phyloP scores from a whole-genome alignment of 768 basidiomycete species.

The Gelatoporia subvermispora region DNA sequence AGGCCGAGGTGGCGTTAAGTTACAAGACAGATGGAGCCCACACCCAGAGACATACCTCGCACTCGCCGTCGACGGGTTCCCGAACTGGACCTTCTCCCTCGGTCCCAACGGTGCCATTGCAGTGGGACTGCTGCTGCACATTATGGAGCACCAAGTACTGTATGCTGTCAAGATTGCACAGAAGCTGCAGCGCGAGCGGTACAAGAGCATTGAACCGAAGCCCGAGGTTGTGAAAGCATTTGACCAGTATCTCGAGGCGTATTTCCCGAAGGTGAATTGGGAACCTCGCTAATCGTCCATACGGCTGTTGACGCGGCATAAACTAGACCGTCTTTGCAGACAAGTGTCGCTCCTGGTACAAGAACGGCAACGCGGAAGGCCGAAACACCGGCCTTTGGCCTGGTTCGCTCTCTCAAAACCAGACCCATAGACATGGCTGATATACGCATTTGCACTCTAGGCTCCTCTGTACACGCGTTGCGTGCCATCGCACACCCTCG shows the following conservation, averaged over 20 bases:
- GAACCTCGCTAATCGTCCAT: not conserved
- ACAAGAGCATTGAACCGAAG: constrained; percentile 59
- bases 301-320: not conserved
- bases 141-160: constrained; percentile 52
- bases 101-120: constrained; percentile 56
- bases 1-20: constrained; percentile 45
- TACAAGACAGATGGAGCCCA: constrained; percentile 48
- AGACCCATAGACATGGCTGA: too few relatives aligned
- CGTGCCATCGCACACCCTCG: constrained; percentile 47
- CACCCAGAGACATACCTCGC: constrained; percentile 55
- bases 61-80: constrained; percentile 56
- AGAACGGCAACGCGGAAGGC: constrained; percentile 52
- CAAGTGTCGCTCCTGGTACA: constrained; percentile 62
- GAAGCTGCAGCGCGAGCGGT: constrained; percentile 49
- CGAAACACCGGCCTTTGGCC: constrained; percentile 56
- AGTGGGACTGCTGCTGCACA: constrained; percentile 48
- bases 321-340: constrained; percentile 50
- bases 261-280: constrained; percentile 37
- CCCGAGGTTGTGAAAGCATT: constrained; percentile 57
- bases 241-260: constrained; percentile 54
- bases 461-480: constrained; percentile 47
- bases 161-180: constrained; percentile 53
- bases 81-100: constrained; percentile 56
- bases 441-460: constrained; percentile 21
- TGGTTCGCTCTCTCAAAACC: constrained; percentile 28